Base-by-base conservation (phyloP, 2,329 filamentous ascomycete species). In the Didymella pomorum region DNA sequence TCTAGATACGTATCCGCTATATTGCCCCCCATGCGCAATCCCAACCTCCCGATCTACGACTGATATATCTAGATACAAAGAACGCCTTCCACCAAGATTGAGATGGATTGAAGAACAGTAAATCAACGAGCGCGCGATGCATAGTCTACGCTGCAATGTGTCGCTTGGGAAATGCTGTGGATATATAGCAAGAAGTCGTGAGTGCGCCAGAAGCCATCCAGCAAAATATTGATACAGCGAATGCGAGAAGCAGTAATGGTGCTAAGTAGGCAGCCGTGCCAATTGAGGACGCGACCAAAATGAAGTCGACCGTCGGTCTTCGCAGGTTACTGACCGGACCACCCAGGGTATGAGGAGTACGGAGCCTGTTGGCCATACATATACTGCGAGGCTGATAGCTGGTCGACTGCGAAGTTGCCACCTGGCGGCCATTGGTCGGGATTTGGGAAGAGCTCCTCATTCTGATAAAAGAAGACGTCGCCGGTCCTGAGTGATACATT, bases 1-100 rank as follows among this genome's bases (percentile, higher is more conserved):
- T 52, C 50, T 52, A 45, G 23, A 45, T 20, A 29, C 21, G 18
- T 45, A 21, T 37, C n/a, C 11, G 31, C 41, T 45, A 52, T 8
- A 23, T 29, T 52, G 42, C 3, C 29, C 2, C 5, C 23, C 25
- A 39, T 45, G 31, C 29, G 18, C 23, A 8, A n/a, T 23, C 5
- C 12, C 3, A 6, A 8, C 18, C 16, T n/a, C 21, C 7, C 21
- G n/a, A 46, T 39, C 42, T 46, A 47, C 25, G 8, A 39, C 28
- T 31, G 14, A 8, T 41, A 12, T 39, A 25, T 42, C 12, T 41
- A 47, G 33, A 42, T 42, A 25, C 11, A 37, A 18, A 7, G n/a
- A 6, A 47, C 21, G 25, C 33, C 33, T 47, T 26, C 33, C 20
- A 12, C 14, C 23, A 25, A 25, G 23, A 39, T 5, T n/a, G n/a